Percentiles rank a stretch among this genome's conserved stretches.
These are phyloP conservation scores for Paramecium bursaria DNA, from an alignment of 73 alveolate genomes.

Conservation along the genomic window DNA sequence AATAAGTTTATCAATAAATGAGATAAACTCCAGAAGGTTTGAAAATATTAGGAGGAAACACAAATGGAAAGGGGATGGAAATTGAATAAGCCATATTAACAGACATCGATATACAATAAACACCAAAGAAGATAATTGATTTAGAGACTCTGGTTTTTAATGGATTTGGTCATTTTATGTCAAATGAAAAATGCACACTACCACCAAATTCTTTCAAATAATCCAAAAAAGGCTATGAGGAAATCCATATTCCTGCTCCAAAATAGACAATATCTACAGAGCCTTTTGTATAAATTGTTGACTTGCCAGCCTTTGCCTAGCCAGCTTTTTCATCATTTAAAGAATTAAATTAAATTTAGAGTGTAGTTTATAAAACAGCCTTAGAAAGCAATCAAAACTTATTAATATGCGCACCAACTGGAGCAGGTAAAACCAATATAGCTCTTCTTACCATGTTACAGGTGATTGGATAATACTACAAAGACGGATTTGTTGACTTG, in stretches of 20 bases:
- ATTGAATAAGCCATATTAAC: slow-evolving; percentile 66
- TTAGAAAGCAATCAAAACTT: slow-evolving; percentile 90
- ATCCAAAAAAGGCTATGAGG: slow-evolving; percentile 94
- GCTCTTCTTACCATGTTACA: slow-evolving; percentile 92
- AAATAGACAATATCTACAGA: slow-evolving; percentile 72
- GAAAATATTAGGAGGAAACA: slow-evolving; percentile 52
- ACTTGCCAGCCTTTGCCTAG: slow-evolving; percentile 92
- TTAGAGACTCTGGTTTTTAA: slow-evolving; percentile 79
- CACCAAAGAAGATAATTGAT: slow-evolving; percentile 79
- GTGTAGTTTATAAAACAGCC: slow-evolving; percentile 84
- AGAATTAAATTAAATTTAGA: slow-evolving; percentile 84
- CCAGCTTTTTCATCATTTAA: slow-evolving; percentile 85
- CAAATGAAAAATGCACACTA: slow-evolving; percentile 83
- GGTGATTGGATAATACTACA: slow-evolving; percentile 80
- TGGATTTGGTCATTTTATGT: slow-evolving; percentile 85
- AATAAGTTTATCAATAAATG: slow-evolving; percentile 62
- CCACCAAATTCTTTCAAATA: slow-evolving; percentile 86
- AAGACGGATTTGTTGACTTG: slow-evolving; percentile 88
- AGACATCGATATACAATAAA: slow-evolving; percentile 39
- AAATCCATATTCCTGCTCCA: slow-evolving; percentile 91
- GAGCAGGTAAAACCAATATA: slow-evolving; percentile 98
- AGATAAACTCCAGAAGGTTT: slow-evolving; percentile 74
- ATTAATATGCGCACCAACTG: slow-evolving; percentile 99
- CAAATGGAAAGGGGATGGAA: slow-evolving; percentile 55
- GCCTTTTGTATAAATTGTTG: slow-evolving; percentile 75